Evolutionary conservation across 2,329 filamentous ascomycete species (phyloP).

Genomic region (Stemphylium vesicarium): DNA sequence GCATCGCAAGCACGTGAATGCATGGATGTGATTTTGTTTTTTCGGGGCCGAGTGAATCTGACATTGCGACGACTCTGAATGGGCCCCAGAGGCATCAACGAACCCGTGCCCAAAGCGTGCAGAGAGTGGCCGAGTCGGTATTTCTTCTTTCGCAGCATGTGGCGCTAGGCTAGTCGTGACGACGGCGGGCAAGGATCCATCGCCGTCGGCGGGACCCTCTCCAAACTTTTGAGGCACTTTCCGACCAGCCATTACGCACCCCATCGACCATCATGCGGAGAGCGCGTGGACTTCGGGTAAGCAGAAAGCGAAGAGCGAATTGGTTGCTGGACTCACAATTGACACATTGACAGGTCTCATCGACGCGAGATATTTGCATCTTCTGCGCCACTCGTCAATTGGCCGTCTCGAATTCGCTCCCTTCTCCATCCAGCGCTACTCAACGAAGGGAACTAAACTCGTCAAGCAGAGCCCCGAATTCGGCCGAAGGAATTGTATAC

Average conservation of each 20-base stretch:
- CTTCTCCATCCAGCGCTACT: constrained; percentile 18
- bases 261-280: constrained; percentile 34
- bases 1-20: too few relatives aligned
- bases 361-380: constrained; percentile 47
- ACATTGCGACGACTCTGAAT: not conserved
- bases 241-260: constrained; percentile 10
- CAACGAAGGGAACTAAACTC: constrained; percentile 44
- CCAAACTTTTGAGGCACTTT: constrained; percentile 25
- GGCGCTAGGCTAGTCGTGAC: not conserved
- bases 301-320: not conserved
- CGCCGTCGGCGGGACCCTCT: constrained; percentile 14
- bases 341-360: constrained; percentile 34
- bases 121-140: not conserved
- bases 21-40: too few relatives aligned
- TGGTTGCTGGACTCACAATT: not conserved
- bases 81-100: not conserved
- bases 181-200: constrained; percentile 19
- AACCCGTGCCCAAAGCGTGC: not conserved
- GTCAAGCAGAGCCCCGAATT: constrained; percentile 39
- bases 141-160: not conserved
- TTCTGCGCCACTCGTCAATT: constrained; percentile 48
- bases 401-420: constrained; percentile 24
- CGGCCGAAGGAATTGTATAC: constrained; percentile 38
- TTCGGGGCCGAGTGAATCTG: not conserved
- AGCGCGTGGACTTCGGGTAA: constrained; percentile 39